Base-by-base conservation (phyloP, 192 early-diverging fungal species). In the Thamnidium elegans region DNA sequence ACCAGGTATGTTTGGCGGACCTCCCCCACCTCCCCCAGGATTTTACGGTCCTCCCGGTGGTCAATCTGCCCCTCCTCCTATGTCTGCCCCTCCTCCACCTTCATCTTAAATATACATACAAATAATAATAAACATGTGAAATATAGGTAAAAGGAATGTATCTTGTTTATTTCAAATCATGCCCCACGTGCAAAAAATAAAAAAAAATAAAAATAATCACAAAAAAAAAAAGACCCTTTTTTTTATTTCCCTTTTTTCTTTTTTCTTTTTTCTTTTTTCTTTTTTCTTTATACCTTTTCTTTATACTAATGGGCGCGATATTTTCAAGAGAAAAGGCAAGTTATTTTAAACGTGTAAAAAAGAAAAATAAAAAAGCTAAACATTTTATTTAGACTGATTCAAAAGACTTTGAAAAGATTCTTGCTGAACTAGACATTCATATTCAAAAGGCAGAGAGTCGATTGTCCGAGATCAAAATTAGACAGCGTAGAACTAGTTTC, bases 381-480 rank as follows among this genome's bases (percentile, higher is more conserved):
- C 7, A 11, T 17, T 15, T 15, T 23, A 46, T 32, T 17, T 59
- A 75, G 69, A 59, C 61, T 11, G 73, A 75, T 48, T 63, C 68
- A 14, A 70, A 56, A 31, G 69, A 70, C 43, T 76, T 68, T 55
- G 74, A 76, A 44, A 71, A 72, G 44, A 69, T 76, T 65, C 76
- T 90, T 20, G 85, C 83, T 26, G 81, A 86, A 44, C 81, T 92
- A 6, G 87, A 88, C 62, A 81, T 71, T 26, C 82, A 88, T 45
- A 84, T 86, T 50, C 75, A 87, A 53, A 79, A 73, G 26, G 76
- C 87, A 7, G 86, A 92, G 63, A 55, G 78, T 30, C 73, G 82
- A 72, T 79, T 90, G 45, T 80, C 83, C 43, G 88, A 86, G 63
- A 85, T 88, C 55, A 81, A 83, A 65, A 74, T 90, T 8, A 73